These are phyloP conservation scores for Heliamphora exappendiculata DNA, from an alignment of 148 eudicot species.

Conservation along the genomic window DNA sequence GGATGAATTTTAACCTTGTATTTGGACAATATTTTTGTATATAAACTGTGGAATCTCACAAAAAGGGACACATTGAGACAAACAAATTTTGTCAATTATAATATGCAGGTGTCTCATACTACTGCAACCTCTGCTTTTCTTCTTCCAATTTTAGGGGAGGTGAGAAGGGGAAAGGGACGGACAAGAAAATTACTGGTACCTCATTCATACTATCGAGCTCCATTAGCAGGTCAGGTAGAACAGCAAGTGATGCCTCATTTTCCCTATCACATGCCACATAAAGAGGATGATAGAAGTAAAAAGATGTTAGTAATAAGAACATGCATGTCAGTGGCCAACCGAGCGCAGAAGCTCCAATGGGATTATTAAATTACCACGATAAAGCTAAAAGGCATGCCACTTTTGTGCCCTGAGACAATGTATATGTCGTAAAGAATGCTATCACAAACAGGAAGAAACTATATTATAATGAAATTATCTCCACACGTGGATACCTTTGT, in stretches of 20 bases:
- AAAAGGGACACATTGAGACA: no score
- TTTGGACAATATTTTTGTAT: no score
- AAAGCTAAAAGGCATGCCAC: background rate
- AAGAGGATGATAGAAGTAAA: background rate
- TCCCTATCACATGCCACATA: slow-evolving; percentile 43
- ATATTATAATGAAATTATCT: background rate
- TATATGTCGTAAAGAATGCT: background rate
- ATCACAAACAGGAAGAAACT: background rate
- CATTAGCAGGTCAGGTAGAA: slow-evolving; percentile 74
- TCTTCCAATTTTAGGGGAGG: background rate
- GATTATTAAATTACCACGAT: background rate
- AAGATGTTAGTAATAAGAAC: background rate
- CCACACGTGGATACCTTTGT: slow-evolving; percentile 46
- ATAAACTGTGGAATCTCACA: no score
- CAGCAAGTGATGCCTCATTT: slow-evolving; percentile 97
- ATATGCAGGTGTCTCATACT: background rate
- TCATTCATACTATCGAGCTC: slow-evolving; percentile 91
- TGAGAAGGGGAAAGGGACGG: background rate
- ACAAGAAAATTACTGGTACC: slow-evolving; percentile 31
- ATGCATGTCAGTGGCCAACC: background rate
- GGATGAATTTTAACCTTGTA: no score
- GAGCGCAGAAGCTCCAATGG: background rate
- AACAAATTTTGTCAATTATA: no score
- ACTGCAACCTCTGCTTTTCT: background rate
- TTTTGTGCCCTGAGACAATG: background rate